Evolutionary conservation across 2,329 filamentous ascomycete species (phyloP).

Genomic region (Botrytis porri): DNA sequence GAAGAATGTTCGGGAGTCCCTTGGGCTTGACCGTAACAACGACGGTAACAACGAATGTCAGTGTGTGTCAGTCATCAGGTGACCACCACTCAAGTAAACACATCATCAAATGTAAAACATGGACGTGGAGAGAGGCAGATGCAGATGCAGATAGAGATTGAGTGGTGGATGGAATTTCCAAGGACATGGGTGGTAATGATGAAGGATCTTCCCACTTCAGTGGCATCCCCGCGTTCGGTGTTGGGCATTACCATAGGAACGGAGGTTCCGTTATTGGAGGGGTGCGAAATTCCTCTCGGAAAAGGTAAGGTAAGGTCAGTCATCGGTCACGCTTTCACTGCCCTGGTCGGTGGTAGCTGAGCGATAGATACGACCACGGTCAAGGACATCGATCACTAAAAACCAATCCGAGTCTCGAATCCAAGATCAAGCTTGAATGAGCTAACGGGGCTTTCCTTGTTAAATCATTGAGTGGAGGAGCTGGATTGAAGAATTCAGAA

Average conservation of each 20-base stretch:
- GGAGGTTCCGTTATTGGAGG: neutral
- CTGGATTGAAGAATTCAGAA: neutral
- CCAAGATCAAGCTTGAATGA: neutral
- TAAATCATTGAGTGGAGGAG: neutral
- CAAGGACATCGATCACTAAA: neutral
- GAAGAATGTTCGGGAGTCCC: neutral
- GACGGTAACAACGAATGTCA: neutral
- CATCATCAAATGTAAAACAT: constrained; percentile 19
- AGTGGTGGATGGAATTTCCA: neutral
- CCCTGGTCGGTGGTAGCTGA: neutral
- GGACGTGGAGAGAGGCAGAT: neutral
- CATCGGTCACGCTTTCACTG: neutral
- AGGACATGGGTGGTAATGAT: neutral
- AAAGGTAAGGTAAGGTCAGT: neutral
- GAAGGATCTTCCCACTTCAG: neutral
- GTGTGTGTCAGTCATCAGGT: neutral
- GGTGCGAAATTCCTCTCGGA: neutral
- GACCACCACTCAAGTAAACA: neutral
- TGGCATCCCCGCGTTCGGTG: neutral
- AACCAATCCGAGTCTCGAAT: neutral
- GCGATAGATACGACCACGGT: too few species aligned
- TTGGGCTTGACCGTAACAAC: constrained; percentile 11
- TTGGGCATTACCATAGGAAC: neutral
- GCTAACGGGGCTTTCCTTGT: neutral
- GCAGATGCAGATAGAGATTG: neutral